These are phyloP conservation scores for Dipteronia sinensis DNA, from an alignment of 345 rosid genomes.

Conservation along the genomic window DNA sequence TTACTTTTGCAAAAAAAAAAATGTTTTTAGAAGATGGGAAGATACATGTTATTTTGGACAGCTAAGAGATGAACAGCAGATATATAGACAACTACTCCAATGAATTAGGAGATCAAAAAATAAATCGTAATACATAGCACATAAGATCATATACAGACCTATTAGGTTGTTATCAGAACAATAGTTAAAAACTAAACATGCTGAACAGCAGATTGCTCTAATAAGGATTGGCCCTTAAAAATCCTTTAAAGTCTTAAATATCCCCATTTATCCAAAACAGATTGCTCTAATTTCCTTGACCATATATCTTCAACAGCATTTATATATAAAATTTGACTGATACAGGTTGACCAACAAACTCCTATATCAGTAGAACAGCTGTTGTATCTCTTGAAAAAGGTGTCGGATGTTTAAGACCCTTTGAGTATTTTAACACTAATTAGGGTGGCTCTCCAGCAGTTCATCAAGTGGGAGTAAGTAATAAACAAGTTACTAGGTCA, in stretches of 20 bases:
- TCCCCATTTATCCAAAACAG: background rate
- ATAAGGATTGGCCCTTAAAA: constrained; percentile 1
- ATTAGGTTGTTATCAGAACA: background rate
- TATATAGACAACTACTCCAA: background rate
- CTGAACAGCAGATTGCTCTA: background rate
- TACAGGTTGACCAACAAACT: background rate
- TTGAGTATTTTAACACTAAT: background rate
- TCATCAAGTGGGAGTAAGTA: background rate
- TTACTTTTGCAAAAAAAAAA: background rate
- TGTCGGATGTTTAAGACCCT: background rate
- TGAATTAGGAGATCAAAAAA: background rate
- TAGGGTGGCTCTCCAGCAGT: constrained; percentile 8
- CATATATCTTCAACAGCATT: background rate
- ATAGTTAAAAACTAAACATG: background rate
- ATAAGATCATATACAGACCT: background rate
- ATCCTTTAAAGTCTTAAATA: constrained; percentile 8
- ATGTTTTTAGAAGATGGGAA: background rate
- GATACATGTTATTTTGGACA: background rate
- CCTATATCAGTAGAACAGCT: background rate
- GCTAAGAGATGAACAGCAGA: background rate
- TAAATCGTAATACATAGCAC: too few species aligned
- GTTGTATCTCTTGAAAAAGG: background rate
- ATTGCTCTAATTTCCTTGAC: constrained; percentile 3
- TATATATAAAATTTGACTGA: background rate
- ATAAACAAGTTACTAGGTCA: background rate